phyloP scores from a whole-genome alignment of 768 basidiomycete genomes.

The Psilocybe cubensis region DNA sequence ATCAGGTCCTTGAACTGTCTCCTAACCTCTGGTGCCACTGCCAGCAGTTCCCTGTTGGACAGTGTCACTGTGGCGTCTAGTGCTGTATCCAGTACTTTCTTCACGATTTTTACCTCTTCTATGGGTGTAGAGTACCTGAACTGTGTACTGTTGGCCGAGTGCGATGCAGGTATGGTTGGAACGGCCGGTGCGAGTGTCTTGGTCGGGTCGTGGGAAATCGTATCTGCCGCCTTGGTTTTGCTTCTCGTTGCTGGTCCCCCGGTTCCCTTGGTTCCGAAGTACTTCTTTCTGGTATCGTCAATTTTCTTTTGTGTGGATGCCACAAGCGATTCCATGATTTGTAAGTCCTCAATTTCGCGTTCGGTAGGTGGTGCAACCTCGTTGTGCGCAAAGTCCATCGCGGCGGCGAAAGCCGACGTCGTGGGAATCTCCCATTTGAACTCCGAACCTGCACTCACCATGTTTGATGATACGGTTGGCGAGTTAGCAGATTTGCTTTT shows the following conservation, averaged over 20 bases:
- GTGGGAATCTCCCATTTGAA: not conserved
- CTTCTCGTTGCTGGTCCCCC: not conserved
- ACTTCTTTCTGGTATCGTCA: conserved; percentile 1
- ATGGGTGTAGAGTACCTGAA: conserved; percentile 14
- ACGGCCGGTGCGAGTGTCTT: not conserved
- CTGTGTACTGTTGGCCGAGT: conserved; percentile 1
- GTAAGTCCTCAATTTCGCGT: not conserved
- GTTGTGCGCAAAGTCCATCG: not conserved
- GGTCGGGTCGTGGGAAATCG: not conserved
- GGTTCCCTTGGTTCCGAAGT: not conserved
- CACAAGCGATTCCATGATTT: conserved; percentile 2
- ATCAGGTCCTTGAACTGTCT: conserved; percentile 14
- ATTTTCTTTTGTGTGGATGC: conserved; percentile 6
- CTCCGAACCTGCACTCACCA: not conserved
- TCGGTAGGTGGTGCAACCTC: not conserved
- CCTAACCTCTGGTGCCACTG: conserved; percentile 17
- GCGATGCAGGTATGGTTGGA: too few species aligned
- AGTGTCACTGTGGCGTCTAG: conserved; percentile 17
- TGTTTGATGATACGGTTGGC: not conserved
- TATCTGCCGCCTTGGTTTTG: not conserved
- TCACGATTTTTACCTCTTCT: conserved; percentile 12
- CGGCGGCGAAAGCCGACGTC: not conserved
- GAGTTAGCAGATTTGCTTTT: not conserved
- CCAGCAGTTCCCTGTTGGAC: conserved; percentile 17
- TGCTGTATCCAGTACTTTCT: conserved; percentile 4